Percentiles rank a stretch among this genome's conserved stretches.
Evolutionary conservation across 108 stramenopile genomes (phyloP).

Genomic region (Cylindrotheca fusiformis): DNA sequence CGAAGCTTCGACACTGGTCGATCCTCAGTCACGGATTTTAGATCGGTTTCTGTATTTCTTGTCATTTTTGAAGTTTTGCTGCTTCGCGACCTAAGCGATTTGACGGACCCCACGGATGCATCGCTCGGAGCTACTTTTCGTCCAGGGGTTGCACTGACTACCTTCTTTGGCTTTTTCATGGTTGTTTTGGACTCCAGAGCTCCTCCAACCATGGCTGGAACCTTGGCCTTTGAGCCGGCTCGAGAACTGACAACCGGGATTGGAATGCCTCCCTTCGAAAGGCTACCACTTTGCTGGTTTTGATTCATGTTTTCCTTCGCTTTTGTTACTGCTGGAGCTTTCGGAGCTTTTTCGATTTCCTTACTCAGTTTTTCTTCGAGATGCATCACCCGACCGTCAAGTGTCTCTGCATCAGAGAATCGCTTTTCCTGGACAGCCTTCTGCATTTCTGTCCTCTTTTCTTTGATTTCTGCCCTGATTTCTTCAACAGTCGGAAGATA

Average conservation of each 20-base stretch:
- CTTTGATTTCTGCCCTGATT: constrained; percentile 29
- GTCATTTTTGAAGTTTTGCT: not conserved
- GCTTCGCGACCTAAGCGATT: not conserved
- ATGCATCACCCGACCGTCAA: constrained; percentile 45
- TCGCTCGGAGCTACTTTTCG: constrained; percentile 1
- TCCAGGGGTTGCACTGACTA: not conserved
- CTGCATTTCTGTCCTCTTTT: constrained; percentile 51
- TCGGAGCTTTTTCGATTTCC: constrained; percentile 29
- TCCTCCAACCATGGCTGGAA: not conserved
- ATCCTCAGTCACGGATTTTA: not conserved
- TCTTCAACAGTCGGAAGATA: constrained; percentile 63
- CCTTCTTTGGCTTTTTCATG: not conserved
- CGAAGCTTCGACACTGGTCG: constrained; percentile 66
- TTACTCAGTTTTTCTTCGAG: constrained; percentile 48
- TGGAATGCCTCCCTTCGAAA: no score
- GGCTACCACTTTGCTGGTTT: no score
- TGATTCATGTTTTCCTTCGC: no score
- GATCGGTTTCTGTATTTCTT: not conserved
- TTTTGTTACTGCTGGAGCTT: not conserved
- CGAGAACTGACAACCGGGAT: no score
- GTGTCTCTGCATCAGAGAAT: constrained; percentile 60
- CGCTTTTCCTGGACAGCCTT: constrained; percentile 60
- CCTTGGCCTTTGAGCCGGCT: constrained; percentile 3
- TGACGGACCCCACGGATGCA: not conserved
- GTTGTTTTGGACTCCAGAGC: not conserved